These are phyloP conservation scores for Rhizoclosmatium sp. DNA, from an alignment of 192 early-diverging fungal genomes.

Conservation along the genomic window DNA sequence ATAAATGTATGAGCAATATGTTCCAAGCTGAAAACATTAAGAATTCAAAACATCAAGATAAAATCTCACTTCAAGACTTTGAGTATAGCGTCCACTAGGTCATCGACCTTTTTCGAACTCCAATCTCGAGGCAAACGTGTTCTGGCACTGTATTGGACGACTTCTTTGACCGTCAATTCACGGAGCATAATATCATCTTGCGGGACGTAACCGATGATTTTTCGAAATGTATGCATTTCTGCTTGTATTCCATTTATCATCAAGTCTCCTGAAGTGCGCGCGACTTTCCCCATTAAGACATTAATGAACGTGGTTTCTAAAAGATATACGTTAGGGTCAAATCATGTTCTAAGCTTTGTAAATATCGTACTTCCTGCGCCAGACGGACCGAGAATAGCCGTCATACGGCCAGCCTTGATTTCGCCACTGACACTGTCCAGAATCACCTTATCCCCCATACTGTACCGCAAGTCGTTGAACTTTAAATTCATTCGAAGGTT, in stretches of 20 bases:
- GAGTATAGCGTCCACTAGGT: slow-evolving; percentile 28
- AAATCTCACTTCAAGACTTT: slow-evolving; percentile 17
- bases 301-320: slow-evolving; percentile 55
- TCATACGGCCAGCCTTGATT: slow-evolving; percentile 72
- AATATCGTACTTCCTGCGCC: slow-evolving; percentile 72
- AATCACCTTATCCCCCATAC: slow-evolving; percentile 57
- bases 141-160: slow-evolving; percentile 64
- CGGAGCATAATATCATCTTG: slow-evolving; percentile 51
- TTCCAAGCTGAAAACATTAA: not conserved
- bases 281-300: slow-evolving; percentile 45
- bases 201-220: slow-evolving; percentile 56
- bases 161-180: slow-evolving; percentile 61
- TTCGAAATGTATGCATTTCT: slow-evolving; percentile 29
- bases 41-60: not conserved
- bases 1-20: not conserved
- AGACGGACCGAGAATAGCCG: slow-evolving; percentile 89
- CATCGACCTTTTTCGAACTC: slow-evolving; percentile 34
- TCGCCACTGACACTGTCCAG: slow-evolving; percentile 73
- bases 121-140: slow-evolving; percentile 67
- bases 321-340: too few species aligned
- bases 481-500: slow-evolving; percentile 38
- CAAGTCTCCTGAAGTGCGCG: slow-evolving; percentile 36
- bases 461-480: slow-evolving; percentile 37
- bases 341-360: too few species aligned
- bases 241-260: slow-evolving; percentile 37